Conservation (phyloP, 768 basidiomycete species). For the Lentinus brumalis region DNA sequence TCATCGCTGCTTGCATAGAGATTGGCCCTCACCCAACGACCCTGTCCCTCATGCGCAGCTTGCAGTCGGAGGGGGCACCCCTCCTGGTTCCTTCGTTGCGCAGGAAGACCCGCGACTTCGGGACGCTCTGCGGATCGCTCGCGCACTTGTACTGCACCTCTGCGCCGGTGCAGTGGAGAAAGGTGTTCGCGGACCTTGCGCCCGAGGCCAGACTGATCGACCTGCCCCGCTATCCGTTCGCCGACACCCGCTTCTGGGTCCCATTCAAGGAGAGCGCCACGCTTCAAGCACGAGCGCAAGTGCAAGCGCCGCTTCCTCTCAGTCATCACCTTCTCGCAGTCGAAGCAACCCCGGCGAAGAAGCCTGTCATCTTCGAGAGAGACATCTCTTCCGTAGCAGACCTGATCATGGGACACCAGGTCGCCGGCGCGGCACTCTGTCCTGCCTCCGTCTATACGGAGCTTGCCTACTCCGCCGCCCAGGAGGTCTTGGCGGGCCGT, state of each 20-base stretch:
- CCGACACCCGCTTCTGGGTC: conserved; percentile 58
- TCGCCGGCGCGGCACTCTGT: conserved; percentile 49
- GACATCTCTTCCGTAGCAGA: conserved; percentile 45
- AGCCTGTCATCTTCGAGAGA: conserved; percentile 54
- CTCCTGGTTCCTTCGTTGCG: conserved; percentile 53
- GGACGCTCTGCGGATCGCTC: conserved; percentile 47
- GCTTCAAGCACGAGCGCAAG: background rate
- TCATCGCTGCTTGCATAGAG: conserved; percentile 59
- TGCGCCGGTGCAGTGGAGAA: conserved; percentile 53
- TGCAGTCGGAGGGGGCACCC: conserved; percentile 30
- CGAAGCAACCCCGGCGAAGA: conserved; percentile 7
- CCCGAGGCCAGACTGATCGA: conserved; percentile 42
- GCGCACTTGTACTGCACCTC: conserved; percentile 48
- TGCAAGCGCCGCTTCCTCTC: no score
- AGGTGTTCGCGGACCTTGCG: conserved; percentile 49
- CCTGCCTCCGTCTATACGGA: conserved; percentile 71
- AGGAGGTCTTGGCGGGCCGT: conserved; percentile 38
- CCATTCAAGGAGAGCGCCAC: conserved; percentile 38
- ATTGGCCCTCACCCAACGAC: conserved; percentile 63
- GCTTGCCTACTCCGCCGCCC: conserved; percentile 49
- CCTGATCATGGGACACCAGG: conserved; percentile 59
- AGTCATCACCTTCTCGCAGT: no score
- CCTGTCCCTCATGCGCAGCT: conserved; percentile 51
- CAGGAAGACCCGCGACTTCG: conserved; percentile 46
- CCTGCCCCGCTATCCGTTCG: conserved; percentile 68